Percentiles rank a stretch among this genome's conserved stretches.
phyloP scores from a whole-genome alignment of 202 grass and related monocot species.

The Panicum virgatum region DNA sequence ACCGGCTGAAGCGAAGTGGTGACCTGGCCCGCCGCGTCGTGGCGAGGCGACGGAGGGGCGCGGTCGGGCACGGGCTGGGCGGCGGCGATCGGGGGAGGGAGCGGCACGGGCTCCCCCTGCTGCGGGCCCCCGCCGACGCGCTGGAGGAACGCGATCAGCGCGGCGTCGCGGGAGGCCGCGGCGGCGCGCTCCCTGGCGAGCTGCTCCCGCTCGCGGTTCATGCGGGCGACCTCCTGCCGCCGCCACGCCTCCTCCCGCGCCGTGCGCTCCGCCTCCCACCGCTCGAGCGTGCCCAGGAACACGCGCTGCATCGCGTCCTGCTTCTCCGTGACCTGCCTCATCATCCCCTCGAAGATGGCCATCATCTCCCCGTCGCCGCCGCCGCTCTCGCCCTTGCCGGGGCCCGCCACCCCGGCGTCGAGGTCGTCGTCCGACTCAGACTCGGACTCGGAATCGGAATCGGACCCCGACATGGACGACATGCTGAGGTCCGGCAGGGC shows the following conservation, averaged over 20 bases:
- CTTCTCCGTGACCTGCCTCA: constrained; percentile 47
- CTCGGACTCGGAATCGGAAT: too few species aligned
- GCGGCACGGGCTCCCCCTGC: background rate
- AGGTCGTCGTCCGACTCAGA: constrained; percentile 38
- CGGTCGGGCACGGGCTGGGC: constrained; percentile 2
- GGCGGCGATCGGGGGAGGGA: background rate
- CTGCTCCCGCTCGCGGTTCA: constrained; percentile 30
- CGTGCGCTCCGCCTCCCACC: constrained; percentile 36
- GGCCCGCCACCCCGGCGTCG: constrained; percentile 16
- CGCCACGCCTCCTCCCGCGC: constrained; percentile 47
- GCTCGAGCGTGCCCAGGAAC: constrained; percentile 39
- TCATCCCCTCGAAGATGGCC: constrained; percentile 40
- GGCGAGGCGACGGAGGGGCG: constrained; percentile 8
- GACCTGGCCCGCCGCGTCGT: constrained; percentile 11
- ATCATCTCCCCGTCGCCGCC: constrained; percentile 8
- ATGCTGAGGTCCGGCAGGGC: constrained; percentile 52
- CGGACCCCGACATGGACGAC: constrained; percentile 59
- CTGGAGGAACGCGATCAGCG: constrained; percentile 43
- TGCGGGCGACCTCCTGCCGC: constrained; percentile 34
- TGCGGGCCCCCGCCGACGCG: constrained; percentile 21
- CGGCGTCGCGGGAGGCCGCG: constrained; percentile 36
- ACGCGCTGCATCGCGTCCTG: constrained; percentile 45
- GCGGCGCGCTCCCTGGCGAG: constrained; percentile 42
- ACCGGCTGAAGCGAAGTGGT: constrained; percentile 3
- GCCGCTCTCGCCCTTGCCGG: constrained; percentile 34